Evolutionary conservation across 352 stramenopile species (phyloP), one percentile per base, ranked within the genome.

Genomic region (Hyaloperonospora arabidopsidis): DNA sequence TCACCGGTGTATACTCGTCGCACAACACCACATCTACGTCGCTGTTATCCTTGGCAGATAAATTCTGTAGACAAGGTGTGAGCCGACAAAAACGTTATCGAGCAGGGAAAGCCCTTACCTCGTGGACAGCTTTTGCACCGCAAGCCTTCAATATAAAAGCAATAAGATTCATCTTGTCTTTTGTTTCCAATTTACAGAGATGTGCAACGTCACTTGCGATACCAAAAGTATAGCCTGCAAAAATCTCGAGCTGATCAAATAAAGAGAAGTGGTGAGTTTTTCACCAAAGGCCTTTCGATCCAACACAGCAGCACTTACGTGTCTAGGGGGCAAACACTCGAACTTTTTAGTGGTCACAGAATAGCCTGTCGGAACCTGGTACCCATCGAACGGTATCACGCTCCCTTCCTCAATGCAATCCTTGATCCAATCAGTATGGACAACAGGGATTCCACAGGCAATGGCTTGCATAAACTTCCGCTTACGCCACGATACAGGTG

Each of bases 401-500:
- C 65, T 41, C 1, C 62, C 65, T n/a, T 56, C 54, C 34, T 72
- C 68, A 41, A 84, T 76, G 45, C 83, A 90, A 45, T 67, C 67
- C 22, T 80, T 73, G 12, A 93, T 72, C 83, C 83, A 93, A 40
- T 90, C 83, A 0, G 83, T 77, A 59, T 93, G 83, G 15, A 93
- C 65, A 2, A 93, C 76, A 13, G 83, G 78, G 15, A 93, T 87
- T n/a, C 79, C 78, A 54, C 72, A 87, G n/a, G 76, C 76, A 47
- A 93, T 46, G 5, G 83, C 83, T 54, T 81, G 75, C 65, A 88
- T 82, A 59, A 89, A 88, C 67, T 93, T 93, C 35, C 76, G 70
- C 22, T 89, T 89, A 15, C 83, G 74, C 75, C 78, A 90, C 6
- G 79, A 80, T 15, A 86, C 67, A 2, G 79, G 71, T 0, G 78